Percentiles rank a stretch among this genome's conserved stretches.
phyloP scores from a whole-genome alignment of 2,329 filamentous ascomycete species.

The Davidsoniella australis region DNA sequence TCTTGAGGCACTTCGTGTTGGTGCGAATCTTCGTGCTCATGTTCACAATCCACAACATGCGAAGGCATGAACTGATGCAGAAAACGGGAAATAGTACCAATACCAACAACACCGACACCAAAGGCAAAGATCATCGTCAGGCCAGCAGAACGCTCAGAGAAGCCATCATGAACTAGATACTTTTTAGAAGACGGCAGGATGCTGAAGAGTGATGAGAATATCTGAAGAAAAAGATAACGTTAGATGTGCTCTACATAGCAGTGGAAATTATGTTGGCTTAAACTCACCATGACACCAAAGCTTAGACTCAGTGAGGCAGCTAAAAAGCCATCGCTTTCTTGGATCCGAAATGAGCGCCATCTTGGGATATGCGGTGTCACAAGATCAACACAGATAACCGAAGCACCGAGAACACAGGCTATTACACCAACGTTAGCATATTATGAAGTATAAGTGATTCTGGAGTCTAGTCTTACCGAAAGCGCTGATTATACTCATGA shows the following conservation, averaged over 20 bases:
- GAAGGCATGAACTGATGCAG: conserved; percentile 61
- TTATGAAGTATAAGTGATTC: not conserved
- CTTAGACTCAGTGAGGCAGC: conserved; percentile 80
- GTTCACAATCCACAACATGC: conserved; percentile 66
- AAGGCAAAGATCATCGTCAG: conserved; percentile 55
- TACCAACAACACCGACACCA: conserved; percentile 54
- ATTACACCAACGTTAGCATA: conserved; percentile 1
- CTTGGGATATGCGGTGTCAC: conserved; percentile 56
- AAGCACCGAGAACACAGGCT: conserved; percentile 58
- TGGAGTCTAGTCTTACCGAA: conserved; percentile 30
- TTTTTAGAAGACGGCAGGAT: conserved; percentile 78
- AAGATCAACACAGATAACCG: conserved; percentile 74
- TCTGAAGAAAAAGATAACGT: conserved; percentile 28
- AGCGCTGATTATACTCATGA: conserved; percentile 75
- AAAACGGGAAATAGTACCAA: conserved; percentile 54
- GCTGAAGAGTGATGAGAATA: conserved; percentile 81
- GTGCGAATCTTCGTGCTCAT: conserved; percentile 41
- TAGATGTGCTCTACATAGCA: not conserved
- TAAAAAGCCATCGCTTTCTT: conserved; percentile 76
- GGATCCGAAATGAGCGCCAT: conserved; percentile 64
- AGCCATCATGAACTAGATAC: conserved; percentile 56
- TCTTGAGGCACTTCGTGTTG: too few relatives aligned
- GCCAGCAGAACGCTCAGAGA: conserved; percentile 48
- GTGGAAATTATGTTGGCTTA: not conserved
- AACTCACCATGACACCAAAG: conserved; percentile 81